These are phyloP conservation scores for Fusarium sp. DNA, from an alignment of 2,329 filamentous ascomycete genomes.

Conservation along the genomic window DNA sequence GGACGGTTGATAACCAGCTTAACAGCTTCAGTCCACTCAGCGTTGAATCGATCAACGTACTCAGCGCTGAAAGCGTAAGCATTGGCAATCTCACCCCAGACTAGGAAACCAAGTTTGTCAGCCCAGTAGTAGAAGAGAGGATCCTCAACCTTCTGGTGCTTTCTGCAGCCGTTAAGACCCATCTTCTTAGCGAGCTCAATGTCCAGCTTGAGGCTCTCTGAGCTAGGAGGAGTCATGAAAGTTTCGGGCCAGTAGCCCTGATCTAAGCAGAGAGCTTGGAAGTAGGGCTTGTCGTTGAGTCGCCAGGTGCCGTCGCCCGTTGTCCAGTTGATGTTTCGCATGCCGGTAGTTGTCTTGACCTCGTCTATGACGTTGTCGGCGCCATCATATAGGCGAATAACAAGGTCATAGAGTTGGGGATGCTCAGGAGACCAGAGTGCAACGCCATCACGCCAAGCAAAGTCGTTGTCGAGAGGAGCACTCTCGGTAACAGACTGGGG, in stretches of 20 bases:
- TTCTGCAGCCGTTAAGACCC: slow-evolving; percentile 74
- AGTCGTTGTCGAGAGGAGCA: slow-evolving; percentile 53
- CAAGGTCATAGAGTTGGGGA: slow-evolving; percentile 68
- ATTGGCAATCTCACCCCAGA: slow-evolving; percentile 75
- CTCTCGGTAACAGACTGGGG: slow-evolving; percentile 51
- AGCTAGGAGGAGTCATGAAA: slow-evolving; percentile 68
- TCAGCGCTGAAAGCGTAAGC: slow-evolving; percentile 71
- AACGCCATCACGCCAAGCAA: slow-evolving; percentile 65
- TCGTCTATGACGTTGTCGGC: slow-evolving; percentile 62
- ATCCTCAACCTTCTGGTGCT: slow-evolving; percentile 75
- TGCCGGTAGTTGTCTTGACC: slow-evolving; percentile 70
- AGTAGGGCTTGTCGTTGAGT: slow-evolving; percentile 69
- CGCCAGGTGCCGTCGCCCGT: slow-evolving; percentile 69
- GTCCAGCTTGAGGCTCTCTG: slow-evolving; percentile 61
- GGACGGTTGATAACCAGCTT: slow-evolving; percentile 75
- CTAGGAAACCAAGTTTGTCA: slow-evolving; percentile 69
- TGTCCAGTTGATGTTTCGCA: slow-evolving; percentile 71
- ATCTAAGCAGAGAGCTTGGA: slow-evolving; percentile 71
- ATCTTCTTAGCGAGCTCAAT: slow-evolving; percentile 69
- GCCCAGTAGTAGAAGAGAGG: slow-evolving; percentile 72
- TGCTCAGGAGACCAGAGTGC: slow-evolving; percentile 73
- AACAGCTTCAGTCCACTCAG: slow-evolving; percentile 74
- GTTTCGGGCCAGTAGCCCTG: slow-evolving; percentile 74
- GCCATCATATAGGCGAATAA: slow-evolving; percentile 63
- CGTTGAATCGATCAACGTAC: slow-evolving; percentile 70